Evolutionary conservation across 1,284 basidiomycete genomes (phyloP), one percentile per base, ranked within the genome.

Genomic region (Cutaneotrichosporon cavernicola): DNA sequence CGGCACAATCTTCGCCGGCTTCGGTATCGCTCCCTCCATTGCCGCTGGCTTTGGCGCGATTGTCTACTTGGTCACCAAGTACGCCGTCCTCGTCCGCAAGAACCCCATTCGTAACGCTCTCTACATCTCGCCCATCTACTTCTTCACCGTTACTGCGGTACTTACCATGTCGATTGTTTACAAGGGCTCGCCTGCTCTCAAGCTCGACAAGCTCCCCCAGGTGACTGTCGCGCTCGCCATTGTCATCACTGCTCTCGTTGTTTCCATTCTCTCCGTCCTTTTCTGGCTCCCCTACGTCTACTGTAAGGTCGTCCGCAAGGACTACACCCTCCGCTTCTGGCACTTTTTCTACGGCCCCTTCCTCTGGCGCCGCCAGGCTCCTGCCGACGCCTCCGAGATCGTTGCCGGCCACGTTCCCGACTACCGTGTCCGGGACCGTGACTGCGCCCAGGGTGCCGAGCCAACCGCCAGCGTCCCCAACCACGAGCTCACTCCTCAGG

Each of bases 251-350:
- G 80, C 73, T 1, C 64, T 78, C 3, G 82, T 81, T 49, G 68
- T 83, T 38, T 67, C 78, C 18, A 52, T 77, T 49, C 70, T 84
- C 11, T 73, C 83, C 4, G 59, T 78, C 58, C 22, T 84, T 65
- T 84, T 84, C 75, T 84, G 82, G 81, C 60, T 84, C 2, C 83
- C 83, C 5, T 84, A 76, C 73, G 82, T 84, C 59, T 74, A 82
- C 74, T 66, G 68, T 71, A 82, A 82, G 69, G 82, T 83, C 61
- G 70, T 83, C 64, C 77, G 77, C 69, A 80, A 82, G 69, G 83
- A 84, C 70, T 81, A 82, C 77, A 84, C 76, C 43, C 52, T 81
- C 50, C 72, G 76, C 65, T 79, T 71, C 72, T 83, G 77, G 71
- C 81, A 83, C 73, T 81, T 84, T 75, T 81, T 83, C 80, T 69